Conservation (phyloP, 176 grass and related monocot species). For the Pontederia crassipes region DNA sequence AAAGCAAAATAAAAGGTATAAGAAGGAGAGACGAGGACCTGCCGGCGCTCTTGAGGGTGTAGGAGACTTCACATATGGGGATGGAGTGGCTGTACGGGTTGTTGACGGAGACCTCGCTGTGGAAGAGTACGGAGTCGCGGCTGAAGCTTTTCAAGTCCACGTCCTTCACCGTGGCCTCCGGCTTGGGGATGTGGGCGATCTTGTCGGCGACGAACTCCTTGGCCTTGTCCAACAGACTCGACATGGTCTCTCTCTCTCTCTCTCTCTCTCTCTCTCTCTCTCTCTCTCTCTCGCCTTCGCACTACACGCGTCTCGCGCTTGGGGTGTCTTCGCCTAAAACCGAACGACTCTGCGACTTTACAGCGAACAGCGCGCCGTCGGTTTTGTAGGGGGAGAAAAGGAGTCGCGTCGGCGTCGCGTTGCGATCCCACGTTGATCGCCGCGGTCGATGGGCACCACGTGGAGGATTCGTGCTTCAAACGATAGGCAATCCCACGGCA, state of each 20-base stretch:
- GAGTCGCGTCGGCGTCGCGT: too few relatives aligned
- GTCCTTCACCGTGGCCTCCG: conserved; percentile 50
- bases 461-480: too few relatives aligned
- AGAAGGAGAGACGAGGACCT: conserved; percentile 2
- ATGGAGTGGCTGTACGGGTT: conserved; percentile 70
- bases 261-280: neutral
- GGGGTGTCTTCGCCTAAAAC: too few relatives aligned
- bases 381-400: too few relatives aligned
- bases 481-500: too few relatives aligned
- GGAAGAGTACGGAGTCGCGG: conserved; percentile 48
- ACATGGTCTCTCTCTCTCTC: conserved; percentile 16
- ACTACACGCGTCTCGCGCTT: too few relatives aligned
- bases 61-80: conserved; percentile 66
- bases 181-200: conserved; percentile 67
- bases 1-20: neutral
- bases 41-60: conserved; percentile 47
- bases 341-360: too few relatives aligned
- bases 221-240: conserved; percentile 66
- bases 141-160: conserved; percentile 47
- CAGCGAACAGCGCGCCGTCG: too few relatives aligned
- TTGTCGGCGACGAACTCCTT: conserved; percentile 83
- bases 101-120: conserved; percentile 60
- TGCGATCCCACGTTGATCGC: too few relatives aligned
- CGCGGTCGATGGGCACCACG: too few relatives aligned
- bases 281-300: neutral